phyloP scores from a whole-genome alignment of 2,329 filamentous ascomycete species.

The Diplodia corticola region DNA sequence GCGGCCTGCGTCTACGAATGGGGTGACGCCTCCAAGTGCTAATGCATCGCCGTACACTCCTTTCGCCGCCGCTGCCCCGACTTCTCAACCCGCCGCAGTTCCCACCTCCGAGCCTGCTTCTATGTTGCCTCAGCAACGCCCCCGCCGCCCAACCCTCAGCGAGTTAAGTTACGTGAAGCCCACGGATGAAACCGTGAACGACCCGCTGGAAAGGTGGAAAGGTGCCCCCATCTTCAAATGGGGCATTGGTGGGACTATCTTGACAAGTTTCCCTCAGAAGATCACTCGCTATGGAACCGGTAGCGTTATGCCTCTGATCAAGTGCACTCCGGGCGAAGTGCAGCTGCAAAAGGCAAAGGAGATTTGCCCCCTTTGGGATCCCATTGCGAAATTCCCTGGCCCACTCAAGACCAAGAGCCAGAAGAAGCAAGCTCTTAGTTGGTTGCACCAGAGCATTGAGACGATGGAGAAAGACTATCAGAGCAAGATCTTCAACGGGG shows the following conservation, averaged over 20 bases:
- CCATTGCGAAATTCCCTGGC: constrained; percentile 80
- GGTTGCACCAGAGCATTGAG: constrained; percentile 78
- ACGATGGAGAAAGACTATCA: constrained; percentile 60
- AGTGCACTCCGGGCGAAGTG: constrained; percentile 79
- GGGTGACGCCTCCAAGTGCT: constrained; percentile 42
- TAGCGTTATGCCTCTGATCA: constrained; percentile 71
- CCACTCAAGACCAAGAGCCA: constrained; percentile 87
- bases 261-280: constrained; percentile 85
- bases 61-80: neutral
- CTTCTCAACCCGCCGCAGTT: neutral
- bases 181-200: constrained; percentile 59
- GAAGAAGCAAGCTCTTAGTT: constrained; percentile 87
- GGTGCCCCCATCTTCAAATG: constrained; percentile 84
- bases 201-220: constrained; percentile 86
- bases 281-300: constrained; percentile 82
- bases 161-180: constrained; percentile 59
- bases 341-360: constrained; percentile 75
- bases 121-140: constrained; percentile 24
- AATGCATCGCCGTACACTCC: constrained; percentile 30
- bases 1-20: constrained; percentile 57
- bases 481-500: constrained; percentile 49
- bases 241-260: constrained; percentile 79
- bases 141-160: constrained; percentile 46
- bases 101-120: neutral
- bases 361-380: constrained; percentile 68